Conservation (phyloP, 495 filamentous ascomycete species). For the Cercophora sp. region DNA sequence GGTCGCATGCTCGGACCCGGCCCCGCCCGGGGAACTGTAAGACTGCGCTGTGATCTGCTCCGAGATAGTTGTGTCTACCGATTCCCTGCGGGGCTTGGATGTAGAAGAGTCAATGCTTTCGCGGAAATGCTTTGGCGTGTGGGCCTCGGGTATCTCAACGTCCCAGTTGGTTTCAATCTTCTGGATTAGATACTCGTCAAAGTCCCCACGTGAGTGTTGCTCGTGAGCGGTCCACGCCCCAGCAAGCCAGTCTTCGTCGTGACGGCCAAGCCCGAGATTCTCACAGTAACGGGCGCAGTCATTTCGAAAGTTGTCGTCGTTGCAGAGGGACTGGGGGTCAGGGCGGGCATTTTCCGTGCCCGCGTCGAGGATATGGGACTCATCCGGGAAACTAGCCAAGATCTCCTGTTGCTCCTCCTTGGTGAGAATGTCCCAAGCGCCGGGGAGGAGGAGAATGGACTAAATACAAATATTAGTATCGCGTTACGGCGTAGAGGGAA, state of each 20-base stretch:
- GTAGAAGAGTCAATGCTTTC: too few species aligned
- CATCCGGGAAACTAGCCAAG: constrained; percentile 53
- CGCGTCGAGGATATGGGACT: constrained; percentile 30
- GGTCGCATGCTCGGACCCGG: too few species aligned
- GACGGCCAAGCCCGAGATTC: constrained; percentile 57
- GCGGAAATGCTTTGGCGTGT: constrained; percentile 62
- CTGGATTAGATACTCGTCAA: constrained; percentile 62
- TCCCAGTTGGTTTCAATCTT: constrained; percentile 71
- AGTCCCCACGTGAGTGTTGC: constrained; percentile 61
- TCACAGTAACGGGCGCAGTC: constrained; percentile 42
- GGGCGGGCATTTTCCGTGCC: constrained; percentile 34
- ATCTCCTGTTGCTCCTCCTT: constrained; percentile 54
- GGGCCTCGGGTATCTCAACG: too few species aligned
- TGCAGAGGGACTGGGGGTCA: constrained; percentile 31
- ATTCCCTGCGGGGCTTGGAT: too few species aligned
- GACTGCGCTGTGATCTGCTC: too few species aligned
- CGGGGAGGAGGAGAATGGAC: constrained; percentile 50
- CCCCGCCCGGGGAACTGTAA: too few species aligned
- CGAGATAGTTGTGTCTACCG: too few species aligned
- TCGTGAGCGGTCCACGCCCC: constrained; percentile 61
- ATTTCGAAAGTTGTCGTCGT: constrained; percentile 43
- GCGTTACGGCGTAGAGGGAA: too few species aligned
- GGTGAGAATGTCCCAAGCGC: constrained; percentile 56
- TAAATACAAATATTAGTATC: too few species aligned
- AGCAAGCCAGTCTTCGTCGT: constrained; percentile 62